These are phyloP conservation scores for Sarcodon sp. DNA, from an alignment of 768 basidiomycete genomes.

Conservation along the genomic window DNA sequence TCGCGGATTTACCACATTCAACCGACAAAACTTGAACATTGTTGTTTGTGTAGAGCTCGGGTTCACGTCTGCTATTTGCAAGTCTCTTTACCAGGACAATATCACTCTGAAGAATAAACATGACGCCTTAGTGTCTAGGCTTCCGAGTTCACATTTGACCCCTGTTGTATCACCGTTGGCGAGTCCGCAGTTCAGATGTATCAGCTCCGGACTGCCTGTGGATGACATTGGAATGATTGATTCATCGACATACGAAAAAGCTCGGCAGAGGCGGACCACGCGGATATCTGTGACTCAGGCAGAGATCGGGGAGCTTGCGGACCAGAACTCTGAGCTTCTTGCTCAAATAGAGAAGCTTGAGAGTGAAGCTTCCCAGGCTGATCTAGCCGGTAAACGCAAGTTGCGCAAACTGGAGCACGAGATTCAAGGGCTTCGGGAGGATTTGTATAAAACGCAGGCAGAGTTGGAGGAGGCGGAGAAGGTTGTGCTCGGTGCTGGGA, in stretches of 20 bases:
- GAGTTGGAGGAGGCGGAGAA: conserved; percentile 60
- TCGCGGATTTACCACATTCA: conserved; percentile 1
- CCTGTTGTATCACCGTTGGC: conserved; percentile 5
- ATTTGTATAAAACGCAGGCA: conserved; percentile 66
- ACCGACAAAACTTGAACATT: not conserved
- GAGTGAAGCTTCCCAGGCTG: conserved; percentile 50
- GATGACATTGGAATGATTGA: conserved; percentile 11
- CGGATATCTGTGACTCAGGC: conserved; percentile 53
- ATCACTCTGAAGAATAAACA: conserved; percentile 58
- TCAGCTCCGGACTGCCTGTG: not conserved
- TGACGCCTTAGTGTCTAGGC: conserved; percentile 52
- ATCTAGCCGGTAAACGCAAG: conserved; percentile 54
- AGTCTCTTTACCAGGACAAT: conserved; percentile 59
- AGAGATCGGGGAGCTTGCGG: conserved; percentile 60
- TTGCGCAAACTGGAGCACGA: conserved; percentile 70
- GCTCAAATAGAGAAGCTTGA: conserved; percentile 68
- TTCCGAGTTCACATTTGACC: conserved; percentile 23
- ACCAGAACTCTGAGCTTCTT: conserved; percentile 76
- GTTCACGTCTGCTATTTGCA: conserved; percentile 54
- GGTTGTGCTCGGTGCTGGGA: conserved; percentile 16
- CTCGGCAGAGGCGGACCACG: not conserved
- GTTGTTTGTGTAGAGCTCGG: conserved; percentile 39
- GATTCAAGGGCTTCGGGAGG: conserved; percentile 58
- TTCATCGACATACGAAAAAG: conserved; percentile 12
- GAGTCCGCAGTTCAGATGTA: conserved; percentile 1